phyloP scores from a whole-genome alignment of 2,329 filamentous ascomycete species.

The Trichoderma polysporum region DNA sequence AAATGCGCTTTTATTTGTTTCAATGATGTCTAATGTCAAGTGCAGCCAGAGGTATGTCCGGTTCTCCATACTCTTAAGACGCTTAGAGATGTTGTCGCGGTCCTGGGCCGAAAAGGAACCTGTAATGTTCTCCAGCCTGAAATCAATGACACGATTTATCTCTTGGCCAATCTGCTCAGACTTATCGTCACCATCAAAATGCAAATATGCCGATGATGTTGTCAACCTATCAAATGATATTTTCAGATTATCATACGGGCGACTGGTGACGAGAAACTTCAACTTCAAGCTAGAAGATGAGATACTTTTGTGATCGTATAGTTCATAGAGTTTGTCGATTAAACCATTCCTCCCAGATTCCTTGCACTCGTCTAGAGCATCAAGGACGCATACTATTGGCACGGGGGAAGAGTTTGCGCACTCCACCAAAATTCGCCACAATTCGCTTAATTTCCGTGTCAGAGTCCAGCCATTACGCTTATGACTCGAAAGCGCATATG shows the following conservation, averaged over 20 bases:
- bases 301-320: constrained; percentile 19
- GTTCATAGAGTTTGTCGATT: constrained; percentile 22
- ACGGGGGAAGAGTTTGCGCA: constrained; percentile 13
- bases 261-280: constrained; percentile 37
- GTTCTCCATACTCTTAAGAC: constrained; percentile 31
- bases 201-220: constrained; percentile 22
- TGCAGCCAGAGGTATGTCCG: too few relatives aligned
- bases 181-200: constrained; percentile 32
- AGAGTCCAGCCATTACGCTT: neutral
- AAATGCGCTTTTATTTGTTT: constrained; percentile 22
- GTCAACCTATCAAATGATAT: constrained; percentile 23
- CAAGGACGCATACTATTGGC: constrained; percentile 32
- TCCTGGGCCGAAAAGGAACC: constrained; percentile 24
- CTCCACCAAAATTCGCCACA: constrained; percentile 17
- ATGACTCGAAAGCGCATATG: neutral
- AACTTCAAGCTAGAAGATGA: constrained; percentile 19
- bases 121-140: constrained; percentile 24
- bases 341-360: constrained; percentile 4
- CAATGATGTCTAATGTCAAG: constrained; percentile 36
- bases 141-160: constrained; percentile 34
- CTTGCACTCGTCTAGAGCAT: constrained; percentile 37
- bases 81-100: constrained; percentile 24
- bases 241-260: constrained; percentile 31
- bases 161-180: constrained; percentile 31
- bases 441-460: neutral